Evolutionary conservation across 2,329 filamentous ascomycete genomes (phyloP).

Genomic region (Madurella mycetomatis): DNA sequence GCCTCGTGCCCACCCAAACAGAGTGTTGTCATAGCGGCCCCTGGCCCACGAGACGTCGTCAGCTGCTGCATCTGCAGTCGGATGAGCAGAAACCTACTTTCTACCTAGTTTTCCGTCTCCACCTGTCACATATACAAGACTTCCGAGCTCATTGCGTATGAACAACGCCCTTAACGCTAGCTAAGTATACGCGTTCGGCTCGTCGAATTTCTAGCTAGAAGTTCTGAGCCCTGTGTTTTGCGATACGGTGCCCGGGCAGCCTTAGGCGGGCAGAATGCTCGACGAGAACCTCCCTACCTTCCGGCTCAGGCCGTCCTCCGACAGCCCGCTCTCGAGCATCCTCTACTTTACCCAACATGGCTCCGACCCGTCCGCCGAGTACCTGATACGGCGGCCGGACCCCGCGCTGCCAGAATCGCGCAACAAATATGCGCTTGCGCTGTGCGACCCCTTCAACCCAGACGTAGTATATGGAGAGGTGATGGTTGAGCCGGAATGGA

Average conservation of each 20-base stretch:
- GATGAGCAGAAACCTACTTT: background rate
- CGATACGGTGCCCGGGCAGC: background rate
- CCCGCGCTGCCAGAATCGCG: constrained; percentile 62
- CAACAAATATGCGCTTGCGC: constrained; percentile 81
- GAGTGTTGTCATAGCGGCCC: background rate
- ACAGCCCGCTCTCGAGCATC: constrained; percentile 52
- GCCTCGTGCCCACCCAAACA: background rate
- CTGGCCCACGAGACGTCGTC: background rate
- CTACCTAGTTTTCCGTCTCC: background rate
- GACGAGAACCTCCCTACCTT: constrained; percentile 89
- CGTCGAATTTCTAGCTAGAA: background rate
- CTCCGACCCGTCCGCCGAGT: constrained; percentile 73
- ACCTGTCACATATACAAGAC: background rate
- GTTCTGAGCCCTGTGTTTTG: background rate
- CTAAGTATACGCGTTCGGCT: background rate
- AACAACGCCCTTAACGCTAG: background rate
- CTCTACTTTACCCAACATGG: constrained; percentile 66
- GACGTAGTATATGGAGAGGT: constrained; percentile 87
- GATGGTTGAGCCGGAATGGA: constrained; percentile 78
- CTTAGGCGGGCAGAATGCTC: constrained; percentile 55
- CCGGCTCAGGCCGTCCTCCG: constrained; percentile 48
- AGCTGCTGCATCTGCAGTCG: background rate
- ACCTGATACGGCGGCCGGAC: constrained; percentile 73
- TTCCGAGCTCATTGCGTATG: background rate
- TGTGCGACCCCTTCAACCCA: constrained; percentile 76